Conservation (phyloP, 2,329 filamentous ascomycete species). For the Claviceps pusilla region DNA sequence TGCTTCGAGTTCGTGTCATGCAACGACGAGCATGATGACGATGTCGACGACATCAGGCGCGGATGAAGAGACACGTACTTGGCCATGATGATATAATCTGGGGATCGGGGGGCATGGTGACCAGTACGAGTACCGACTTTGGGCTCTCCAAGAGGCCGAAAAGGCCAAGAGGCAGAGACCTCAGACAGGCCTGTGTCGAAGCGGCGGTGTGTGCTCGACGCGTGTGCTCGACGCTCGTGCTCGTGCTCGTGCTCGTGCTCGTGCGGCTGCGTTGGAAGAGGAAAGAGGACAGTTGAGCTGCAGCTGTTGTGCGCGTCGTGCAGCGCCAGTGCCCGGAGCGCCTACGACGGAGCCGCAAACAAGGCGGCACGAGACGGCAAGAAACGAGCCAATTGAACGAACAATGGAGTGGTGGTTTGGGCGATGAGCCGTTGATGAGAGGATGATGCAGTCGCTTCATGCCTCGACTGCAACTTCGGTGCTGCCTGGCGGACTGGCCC, state of each 20-base stretch:
- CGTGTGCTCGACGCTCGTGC: no score
- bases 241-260: no score
- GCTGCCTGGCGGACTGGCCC: no score
- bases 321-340: background rate
- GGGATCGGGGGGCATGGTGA: conserved; percentile 16
- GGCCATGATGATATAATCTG: conserved; percentile 18
- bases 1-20: conserved; percentile 21
- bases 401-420: background rate
- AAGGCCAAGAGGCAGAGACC: background rate
- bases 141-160: background rate
- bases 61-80: conserved; percentile 16
- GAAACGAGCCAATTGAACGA: background rate
- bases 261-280: no score
- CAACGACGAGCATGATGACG: conserved; percentile 21
- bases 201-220: background rate
- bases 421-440: background rate
- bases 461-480: no score
- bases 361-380: background rate
- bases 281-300: background rate
- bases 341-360: background rate
- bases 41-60: conserved; percentile 16
- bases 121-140: background rate
- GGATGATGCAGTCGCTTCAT: background rate
- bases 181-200: background rate
- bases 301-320: background rate